Percentiles rank a stretch among this genome's conserved stretches.
These are phyloP conservation scores for Physcomitrium patens DNA, from an alignment of 225 moss, liverwort and hornwort genomes.

Conservation along the genomic window DNA sequence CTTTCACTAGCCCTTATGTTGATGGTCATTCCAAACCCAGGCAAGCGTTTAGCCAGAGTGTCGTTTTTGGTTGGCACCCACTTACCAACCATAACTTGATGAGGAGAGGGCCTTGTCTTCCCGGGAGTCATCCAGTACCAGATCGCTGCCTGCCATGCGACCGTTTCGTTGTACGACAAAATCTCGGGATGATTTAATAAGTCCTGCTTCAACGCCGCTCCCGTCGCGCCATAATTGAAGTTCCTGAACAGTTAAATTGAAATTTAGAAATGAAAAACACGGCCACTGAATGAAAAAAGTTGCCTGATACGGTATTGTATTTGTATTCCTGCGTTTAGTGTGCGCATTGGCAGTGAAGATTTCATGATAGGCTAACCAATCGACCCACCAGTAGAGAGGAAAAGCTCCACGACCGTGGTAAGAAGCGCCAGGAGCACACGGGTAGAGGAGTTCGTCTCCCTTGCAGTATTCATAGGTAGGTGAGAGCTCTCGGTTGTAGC, in stretches of 20 bases:
- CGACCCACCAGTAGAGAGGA: constrained; percentile 63
- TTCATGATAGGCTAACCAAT: background rate
- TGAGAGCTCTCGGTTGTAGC: constrained; percentile 79
- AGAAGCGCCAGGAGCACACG: constrained; percentile 72
- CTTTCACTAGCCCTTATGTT: constrained; percentile 69
- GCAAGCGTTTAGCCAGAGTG: constrained; percentile 24
- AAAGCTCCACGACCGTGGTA: constrained; percentile 85
- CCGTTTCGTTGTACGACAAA: constrained; percentile 65
- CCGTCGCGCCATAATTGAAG: constrained; percentile 73
- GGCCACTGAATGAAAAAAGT: background rate
- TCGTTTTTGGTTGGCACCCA: constrained; percentile 67
- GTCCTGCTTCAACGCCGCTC: constrained; percentile 53
- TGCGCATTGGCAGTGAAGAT: background rate
- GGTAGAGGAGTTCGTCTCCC: constrained; percentile 50
- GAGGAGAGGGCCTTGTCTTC: constrained; percentile 78
- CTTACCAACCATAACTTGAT: constrained; percentile 68
- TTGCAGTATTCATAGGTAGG: constrained; percentile 62
- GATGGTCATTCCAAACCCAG: constrained; percentile 87
- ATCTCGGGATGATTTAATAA: constrained; percentile 57
- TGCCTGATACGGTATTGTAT: too few species aligned
- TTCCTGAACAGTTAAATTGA: constrained; percentile 48
- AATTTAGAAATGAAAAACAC: background rate
- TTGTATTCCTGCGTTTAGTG: background rate
- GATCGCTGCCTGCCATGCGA: constrained; percentile 80
- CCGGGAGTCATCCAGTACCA: constrained; percentile 79